phyloP scores from a whole-genome alignment of 192 early-diverging fungal genomes.

The Dimargaris xerosporica region DNA sequence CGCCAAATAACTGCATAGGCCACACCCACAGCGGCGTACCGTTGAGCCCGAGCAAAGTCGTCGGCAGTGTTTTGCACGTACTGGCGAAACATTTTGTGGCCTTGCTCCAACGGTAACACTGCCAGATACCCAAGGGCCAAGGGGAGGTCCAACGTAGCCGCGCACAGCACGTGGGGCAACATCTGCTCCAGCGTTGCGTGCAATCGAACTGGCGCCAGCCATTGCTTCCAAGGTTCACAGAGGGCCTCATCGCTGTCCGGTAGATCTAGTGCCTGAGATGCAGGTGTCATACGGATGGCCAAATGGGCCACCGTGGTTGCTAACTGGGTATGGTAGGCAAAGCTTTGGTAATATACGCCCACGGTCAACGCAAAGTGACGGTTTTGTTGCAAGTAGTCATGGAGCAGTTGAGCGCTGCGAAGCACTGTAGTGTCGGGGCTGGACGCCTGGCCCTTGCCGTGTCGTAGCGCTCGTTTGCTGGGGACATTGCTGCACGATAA shows the following conservation, averaged over 20 bases:
- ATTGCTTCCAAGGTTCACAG: not conserved
- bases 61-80: constrained; percentile 6
- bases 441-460: constrained; percentile 7
- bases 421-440: constrained; percentile 6
- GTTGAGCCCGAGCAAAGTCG: constrained; percentile 3
- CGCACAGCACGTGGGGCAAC: constrained; percentile 5
- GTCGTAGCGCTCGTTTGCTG: not conserved
- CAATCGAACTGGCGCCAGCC: not conserved
- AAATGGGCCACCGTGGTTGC: not conserved
- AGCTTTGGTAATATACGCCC: not conserved
- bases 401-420: not conserved
- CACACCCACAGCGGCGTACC: constrained; percentile 37
- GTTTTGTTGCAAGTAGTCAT: not conserved
- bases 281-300: not conserved
- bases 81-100: constrained; percentile 1
- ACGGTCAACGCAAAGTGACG: not conserved
- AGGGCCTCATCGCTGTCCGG: not conserved
- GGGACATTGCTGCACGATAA: not conserved
- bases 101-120: not conserved
- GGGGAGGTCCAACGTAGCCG: not conserved
- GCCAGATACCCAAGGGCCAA: constrained; percentile 4
- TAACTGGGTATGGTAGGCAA: not conserved
- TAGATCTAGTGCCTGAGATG: not conserved
- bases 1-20: constrained; percentile 43
- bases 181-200: not conserved